These are phyloP conservation scores for Leucocoprinus leucothites DNA, from an alignment of 768 basidiomycete genomes.

Conservation along the genomic window DNA sequence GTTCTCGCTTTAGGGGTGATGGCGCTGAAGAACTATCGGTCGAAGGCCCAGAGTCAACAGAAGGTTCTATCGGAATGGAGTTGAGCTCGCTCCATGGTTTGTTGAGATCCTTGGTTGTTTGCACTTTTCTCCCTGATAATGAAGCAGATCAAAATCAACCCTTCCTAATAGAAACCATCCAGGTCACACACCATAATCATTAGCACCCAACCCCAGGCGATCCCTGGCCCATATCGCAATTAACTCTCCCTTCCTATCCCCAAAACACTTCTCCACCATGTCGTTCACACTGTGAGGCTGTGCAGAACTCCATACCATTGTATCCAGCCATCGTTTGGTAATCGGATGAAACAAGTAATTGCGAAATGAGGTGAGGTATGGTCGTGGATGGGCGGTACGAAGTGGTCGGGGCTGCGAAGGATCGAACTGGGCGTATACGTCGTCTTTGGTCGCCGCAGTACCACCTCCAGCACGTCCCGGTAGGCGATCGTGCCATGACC, in stretches of 20 bases:
- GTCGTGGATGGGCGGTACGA: conserved; percentile 51
- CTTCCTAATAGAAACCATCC: background rate
- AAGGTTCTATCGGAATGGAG: background rate
- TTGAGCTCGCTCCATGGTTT: conserved; percentile 55
- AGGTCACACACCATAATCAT: conserved; percentile 60
- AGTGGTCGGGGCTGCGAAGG: conserved; percentile 24
- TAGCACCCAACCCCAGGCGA: conserved; percentile 60
- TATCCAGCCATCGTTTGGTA: conserved; percentile 69
- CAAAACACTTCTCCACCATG: conserved; percentile 70
- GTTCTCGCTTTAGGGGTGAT: conserved; percentile 15
- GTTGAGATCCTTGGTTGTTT: conserved; percentile 73
- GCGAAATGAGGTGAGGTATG: conserved; percentile 61
- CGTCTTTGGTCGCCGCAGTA: background rate
- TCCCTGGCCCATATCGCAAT: conserved; percentile 79
- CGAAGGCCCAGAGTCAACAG: conserved; percentile 8
- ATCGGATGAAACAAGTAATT: conserved; percentile 59
- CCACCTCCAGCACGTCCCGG: background rate
- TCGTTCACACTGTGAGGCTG: conserved; percentile 75
- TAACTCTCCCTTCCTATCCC: conserved; percentile 34
- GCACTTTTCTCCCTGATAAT: conserved; percentile 36
- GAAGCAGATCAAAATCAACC: background rate
- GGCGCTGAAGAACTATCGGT: conserved; percentile 10
- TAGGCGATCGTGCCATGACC: conserved; percentile 12
- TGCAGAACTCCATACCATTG: conserved; percentile 89
- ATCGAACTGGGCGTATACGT: conserved; percentile 21